Evolutionary conservation across 1,284 basidiomycete genomes (phyloP).

Genomic region (Sanghuangporus weigelae): DNA sequence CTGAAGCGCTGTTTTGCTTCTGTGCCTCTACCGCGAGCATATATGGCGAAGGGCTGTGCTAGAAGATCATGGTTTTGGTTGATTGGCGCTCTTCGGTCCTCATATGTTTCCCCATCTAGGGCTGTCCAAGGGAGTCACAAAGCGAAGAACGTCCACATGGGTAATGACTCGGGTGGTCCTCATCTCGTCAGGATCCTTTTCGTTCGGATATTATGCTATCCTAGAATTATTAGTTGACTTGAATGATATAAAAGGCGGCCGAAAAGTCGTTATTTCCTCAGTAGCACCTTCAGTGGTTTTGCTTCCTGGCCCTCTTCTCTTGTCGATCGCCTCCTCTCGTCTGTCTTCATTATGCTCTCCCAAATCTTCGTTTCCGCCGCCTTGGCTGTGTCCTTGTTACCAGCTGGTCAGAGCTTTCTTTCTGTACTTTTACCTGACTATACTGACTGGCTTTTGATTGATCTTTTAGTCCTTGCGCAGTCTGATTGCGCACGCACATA

Average conservation of each 20-base stretch:
- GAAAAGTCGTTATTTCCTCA: neutral
- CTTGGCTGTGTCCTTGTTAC: neutral
- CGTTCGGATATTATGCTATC: neutral
- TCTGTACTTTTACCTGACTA: neutral
- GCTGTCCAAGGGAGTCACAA: neutral
- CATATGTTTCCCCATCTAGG: neutral
- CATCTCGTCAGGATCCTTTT: neutral
- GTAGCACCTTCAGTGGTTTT: neutral
- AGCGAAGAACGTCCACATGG: neutral
- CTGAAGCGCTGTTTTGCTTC: neutral
- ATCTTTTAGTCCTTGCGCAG: neutral
- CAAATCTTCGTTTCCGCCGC: neutral
- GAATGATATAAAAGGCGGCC: neutral
- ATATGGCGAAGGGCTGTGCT: neutral
- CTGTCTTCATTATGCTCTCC: neutral
- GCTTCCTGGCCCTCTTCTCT: neutral
- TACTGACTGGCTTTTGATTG: neutral
- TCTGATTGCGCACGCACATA: conserved; percentile 35
- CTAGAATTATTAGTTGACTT: neutral
- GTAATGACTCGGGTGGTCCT: neutral
- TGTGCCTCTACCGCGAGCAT: neutral
- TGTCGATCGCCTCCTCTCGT: neutral
- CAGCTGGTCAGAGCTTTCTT: neutral
- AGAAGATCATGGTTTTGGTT: neutral
- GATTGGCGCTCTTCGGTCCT: neutral